Evolutionary conservation across 2,329 filamentous ascomycete species (phyloP), one percentile per base, ranked within the genome.

Genomic region (Diatrype stigma): DNA sequence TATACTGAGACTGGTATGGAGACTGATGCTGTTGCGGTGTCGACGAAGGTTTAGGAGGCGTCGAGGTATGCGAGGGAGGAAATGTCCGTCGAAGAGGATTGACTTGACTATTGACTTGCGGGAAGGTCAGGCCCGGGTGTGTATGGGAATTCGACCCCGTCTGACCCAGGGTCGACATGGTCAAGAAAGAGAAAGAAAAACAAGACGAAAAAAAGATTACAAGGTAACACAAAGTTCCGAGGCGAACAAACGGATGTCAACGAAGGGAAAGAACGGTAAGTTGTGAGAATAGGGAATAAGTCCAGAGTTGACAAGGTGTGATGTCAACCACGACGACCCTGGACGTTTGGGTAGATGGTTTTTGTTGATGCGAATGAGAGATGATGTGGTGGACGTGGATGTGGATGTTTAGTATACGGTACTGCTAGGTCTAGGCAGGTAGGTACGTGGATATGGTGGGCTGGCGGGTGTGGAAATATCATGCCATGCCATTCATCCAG

Each of bases 1-100:
- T 66, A 63, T 82, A 82, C 52, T 78, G 75, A 48, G 73, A 62
- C 63, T 80, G 78, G 61, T 82, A 83, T 2, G 79, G 75, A 52
- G 79, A 75, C 53, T 77, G 75, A 60, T 78, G 73, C 56, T 80
- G 78, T 56, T 78, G 63, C 28, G 73, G 73, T 21, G 76, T 75
- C 37, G 79, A 76, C 26, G 79, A 79, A 54, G 78, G 76, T 64
- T 82, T 81, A 63, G 76, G 80, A 57, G 73, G 71, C 59, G 76
- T 75, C 57, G 73, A 75, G 52, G 75, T 70, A 60, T 79, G 77
- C 34, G 73, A 69, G 50, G 74, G 70, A 61, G 71, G 71, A 57
- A 73, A 79, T 56, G 62, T 67, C 51, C 79, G 77, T 66, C 79
- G 71, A 53, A 80, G 60, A 63, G 68, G 66, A 60, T 66, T 69